phyloP scores from a whole-genome alignment of 768 basidiomycete genomes.

The Rhodotorula kratochvilovae region DNA sequence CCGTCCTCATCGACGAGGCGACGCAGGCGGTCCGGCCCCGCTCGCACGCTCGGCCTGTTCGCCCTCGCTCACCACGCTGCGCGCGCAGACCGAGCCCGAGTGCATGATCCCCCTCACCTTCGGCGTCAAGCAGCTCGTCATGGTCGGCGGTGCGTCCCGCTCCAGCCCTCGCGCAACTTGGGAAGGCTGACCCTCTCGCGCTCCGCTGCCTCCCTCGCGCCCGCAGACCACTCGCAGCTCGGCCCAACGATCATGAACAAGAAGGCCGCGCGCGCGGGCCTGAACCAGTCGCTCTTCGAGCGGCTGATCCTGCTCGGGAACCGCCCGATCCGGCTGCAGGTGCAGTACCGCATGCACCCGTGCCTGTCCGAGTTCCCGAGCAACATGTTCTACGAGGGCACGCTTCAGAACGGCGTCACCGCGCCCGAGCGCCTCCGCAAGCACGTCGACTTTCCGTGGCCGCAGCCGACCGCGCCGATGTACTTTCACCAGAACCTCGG shows the following conservation, averaged over 20 bases:
- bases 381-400: conserved; percentile 99
- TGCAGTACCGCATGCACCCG: conserved; percentile 99
- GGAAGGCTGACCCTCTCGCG: background rate
- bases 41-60: background rate
- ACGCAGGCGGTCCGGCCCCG: conserved; percentile 59
- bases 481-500: conserved; percentile 99
- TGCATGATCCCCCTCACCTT: conserved; percentile 99
- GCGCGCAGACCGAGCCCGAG: conserved; percentile 53
- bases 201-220: too few relatives aligned
- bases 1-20: conserved; percentile 96
- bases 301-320: conserved; percentile 92
- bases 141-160: conserved; percentile 78
- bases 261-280: conserved; percentile 96
- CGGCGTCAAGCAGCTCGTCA: conserved; percentile 95
- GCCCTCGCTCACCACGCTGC: conserved; percentile 5
- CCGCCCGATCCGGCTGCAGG: conserved; percentile 94
- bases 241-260: conserved; percentile 99
- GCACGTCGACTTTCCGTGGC: conserved; percentile 99
- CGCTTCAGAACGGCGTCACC: conserved; percentile 96
- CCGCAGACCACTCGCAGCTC: conserved; percentile 62
- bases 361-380: conserved; percentile 98
- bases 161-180: background rate
- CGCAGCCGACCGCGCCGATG: conserved; percentile 93
- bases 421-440: conserved; percentile 94
- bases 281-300: conserved; percentile 97